Percentiles rank a stretch among this genome's conserved stretches.
Conservation (phyloP, 441 rosid genomes). For the Populus hybrid region DNA sequence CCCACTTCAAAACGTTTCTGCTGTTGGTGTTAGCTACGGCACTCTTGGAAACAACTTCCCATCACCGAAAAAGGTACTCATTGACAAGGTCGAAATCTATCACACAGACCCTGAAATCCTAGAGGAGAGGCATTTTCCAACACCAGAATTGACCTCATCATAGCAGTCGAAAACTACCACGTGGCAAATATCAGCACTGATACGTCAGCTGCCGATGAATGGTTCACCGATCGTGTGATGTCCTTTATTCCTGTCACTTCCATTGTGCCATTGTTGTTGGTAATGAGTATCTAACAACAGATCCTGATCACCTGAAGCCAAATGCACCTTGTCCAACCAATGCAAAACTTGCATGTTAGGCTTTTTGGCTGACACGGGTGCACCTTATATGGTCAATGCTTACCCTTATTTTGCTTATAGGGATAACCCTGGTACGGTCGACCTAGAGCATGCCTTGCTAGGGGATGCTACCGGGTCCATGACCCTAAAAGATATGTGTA, state of each 20-base stretch:
- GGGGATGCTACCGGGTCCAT: slow-evolving; percentile 43
- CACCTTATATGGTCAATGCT: slow-evolving; percentile 68
- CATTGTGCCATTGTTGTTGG: slow-evolving; percentile 53
- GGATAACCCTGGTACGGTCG: slow-evolving; percentile 41
- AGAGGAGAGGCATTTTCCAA: slow-evolving; percentile 49
- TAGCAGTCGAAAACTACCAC: slow-evolving; percentile 54
- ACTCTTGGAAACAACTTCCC: slow-evolving; percentile 70
- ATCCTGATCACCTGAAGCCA: slow-evolving; percentile 37
- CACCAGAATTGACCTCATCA: slow-evolving; percentile 58
- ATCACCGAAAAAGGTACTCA: slow-evolving; percentile 49
- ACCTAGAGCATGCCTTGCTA: slow-evolving; percentile 50
- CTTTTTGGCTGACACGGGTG: slow-evolving; percentile 46
- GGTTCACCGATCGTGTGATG: slow-evolving; percentile 47
- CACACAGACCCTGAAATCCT: slow-evolving; percentile 69
- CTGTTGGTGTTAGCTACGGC: slow-evolving; percentile 68
- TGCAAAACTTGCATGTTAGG: slow-evolving; percentile 63
- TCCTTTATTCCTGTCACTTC: slow-evolving; percentile 67
- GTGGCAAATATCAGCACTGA: slow-evolving; percentile 48
- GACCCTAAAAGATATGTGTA: slow-evolving; percentile 50
- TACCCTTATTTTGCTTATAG: slow-evolving; percentile 72
- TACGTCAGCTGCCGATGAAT: slow-evolving; percentile 45
- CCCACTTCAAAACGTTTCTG: slow-evolving; percentile 16
- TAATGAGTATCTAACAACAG: slow-evolving; percentile 56
- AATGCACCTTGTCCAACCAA: slow-evolving; percentile 44
- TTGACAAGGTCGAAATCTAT: slow-evolving; percentile 68